These are phyloP conservation scores for Starmerella kuoi DNA, from an alignment of 805 yeast species.

Conservation along the genomic window DNA sequence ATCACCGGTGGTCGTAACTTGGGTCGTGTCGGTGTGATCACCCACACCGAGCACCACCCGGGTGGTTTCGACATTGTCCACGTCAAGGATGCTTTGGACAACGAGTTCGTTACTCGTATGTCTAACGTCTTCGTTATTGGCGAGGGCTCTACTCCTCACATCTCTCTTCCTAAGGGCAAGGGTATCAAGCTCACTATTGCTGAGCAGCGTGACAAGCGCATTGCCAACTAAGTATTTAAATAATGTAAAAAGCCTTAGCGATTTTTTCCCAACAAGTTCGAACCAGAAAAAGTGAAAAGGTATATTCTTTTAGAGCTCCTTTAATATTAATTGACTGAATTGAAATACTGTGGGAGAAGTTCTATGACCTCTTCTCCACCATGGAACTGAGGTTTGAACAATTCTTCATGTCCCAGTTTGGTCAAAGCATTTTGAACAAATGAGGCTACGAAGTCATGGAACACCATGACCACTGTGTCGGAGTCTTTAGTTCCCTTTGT, in stretches of 20 bases:
- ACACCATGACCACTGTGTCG: slow-evolving; percentile 53
- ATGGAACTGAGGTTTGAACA: slow-evolving; percentile 18
- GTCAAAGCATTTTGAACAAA: slow-evolving; percentile 39
- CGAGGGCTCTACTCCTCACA: slow-evolving; percentile 88
- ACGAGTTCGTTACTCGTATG: slow-evolving; percentile 91
- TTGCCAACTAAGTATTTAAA: slow-evolving; percentile 42
- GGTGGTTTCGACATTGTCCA: slow-evolving; percentile 97
- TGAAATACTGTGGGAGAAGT: slow-evolving; percentile 25
- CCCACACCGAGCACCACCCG: slow-evolving; percentile 94
- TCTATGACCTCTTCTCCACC: slow-evolving; percentile 26
- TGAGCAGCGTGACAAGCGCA: slow-evolving; percentile 98
- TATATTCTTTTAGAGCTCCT: background rate
- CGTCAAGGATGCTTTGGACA: slow-evolving; percentile 88
- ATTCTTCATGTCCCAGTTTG: slow-evolving; percentile 21
- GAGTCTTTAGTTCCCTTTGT: slow-evolving; percentile 22
- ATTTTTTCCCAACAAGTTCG: background rate
- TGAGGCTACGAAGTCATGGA: slow-evolving; percentile 60
- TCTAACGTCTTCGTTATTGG: slow-evolving; percentile 89
- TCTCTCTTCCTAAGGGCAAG: slow-evolving; percentile 97
- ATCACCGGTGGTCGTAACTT: slow-evolving; percentile 97
- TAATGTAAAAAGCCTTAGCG: slow-evolving; percentile 1
- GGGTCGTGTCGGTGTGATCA: slow-evolving; percentile 94
- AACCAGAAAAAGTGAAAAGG: background rate
- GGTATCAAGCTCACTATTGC: slow-evolving; percentile 93
- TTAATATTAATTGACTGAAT: too few relatives aligned